Percentiles rank a stretch among this genome's conserved stretches.
phyloP scores from a whole-genome alignment of 805 yeast species.

The Kuraishia borneana region DNA sequence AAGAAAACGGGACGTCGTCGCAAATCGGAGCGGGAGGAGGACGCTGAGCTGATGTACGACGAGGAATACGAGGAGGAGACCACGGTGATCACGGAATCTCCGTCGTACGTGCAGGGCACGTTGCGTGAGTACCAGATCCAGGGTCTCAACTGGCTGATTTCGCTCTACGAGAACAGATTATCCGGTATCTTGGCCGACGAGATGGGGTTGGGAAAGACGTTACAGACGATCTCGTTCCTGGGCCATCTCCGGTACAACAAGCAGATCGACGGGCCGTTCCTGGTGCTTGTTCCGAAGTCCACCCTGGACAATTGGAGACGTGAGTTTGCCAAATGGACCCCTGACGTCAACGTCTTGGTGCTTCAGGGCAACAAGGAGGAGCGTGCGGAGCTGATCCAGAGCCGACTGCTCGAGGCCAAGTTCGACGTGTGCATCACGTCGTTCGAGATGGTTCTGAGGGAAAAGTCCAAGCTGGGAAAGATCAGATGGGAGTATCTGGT shows the following conservation, averaged over 20 bases:
- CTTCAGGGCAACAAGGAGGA: slow-evolving; percentile 87
- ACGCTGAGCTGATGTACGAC: slow-evolving; percentile 78
- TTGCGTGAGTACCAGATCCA: slow-evolving; percentile 74
- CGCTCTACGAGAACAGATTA: slow-evolving; percentile 54
- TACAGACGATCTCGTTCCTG: slow-evolving; percentile 67
- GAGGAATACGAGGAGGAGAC: slow-evolving; percentile 59
- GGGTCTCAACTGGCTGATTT: slow-evolving; percentile 71
- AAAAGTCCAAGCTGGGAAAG: slow-evolving; percentile 54
- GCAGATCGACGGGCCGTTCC: slow-evolving; percentile 79
- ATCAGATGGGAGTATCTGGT: slow-evolving; percentile 68
- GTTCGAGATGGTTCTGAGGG: slow-evolving; percentile 68
- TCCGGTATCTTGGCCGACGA: slow-evolving; percentile 78
- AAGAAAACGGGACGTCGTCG: slow-evolving; percentile 40
- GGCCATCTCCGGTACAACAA: slow-evolving; percentile 67
- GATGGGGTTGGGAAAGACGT: slow-evolving; percentile 78
- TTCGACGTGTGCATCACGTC: slow-evolving; percentile 88
- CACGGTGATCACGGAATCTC: slow-evolving; percentile 78
- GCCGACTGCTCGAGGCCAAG: slow-evolving; percentile 45
- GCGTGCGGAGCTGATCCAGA: slow-evolving; percentile 48
- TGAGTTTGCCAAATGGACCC: slow-evolving; percentile 72
- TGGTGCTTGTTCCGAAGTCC: slow-evolving; percentile 89
- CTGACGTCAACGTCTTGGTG: slow-evolving; percentile 60
- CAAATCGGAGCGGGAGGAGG: slow-evolving; percentile 93
- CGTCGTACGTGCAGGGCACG: slow-evolving; percentile 64
- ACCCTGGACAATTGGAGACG: slow-evolving; percentile 75